Evolutionary conservation across 2,329 filamentous ascomycete genomes (phyloP).

Genomic region (Ascosphaera apis): DNA sequence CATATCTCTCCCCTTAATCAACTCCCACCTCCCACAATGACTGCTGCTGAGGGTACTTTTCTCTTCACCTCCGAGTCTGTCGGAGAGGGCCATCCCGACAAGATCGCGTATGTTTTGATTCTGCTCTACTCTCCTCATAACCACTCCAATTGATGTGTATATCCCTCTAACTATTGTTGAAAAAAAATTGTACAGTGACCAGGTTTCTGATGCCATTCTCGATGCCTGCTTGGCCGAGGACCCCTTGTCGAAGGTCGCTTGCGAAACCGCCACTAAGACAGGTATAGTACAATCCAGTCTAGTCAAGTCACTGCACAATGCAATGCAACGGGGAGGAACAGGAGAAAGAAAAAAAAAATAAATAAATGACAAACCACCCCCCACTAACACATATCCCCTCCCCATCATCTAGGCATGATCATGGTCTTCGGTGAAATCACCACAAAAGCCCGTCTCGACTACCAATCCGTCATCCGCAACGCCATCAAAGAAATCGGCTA

Average conservation of each 20-base stretch:
- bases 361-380: no score
- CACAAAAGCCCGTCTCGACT: slow-evolving; percentile 86
- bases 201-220: slow-evolving; percentile 95
- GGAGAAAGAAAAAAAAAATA: no score
- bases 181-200: slow-evolving; percentile 34
- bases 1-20: no score
- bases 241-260: slow-evolving; percentile 94
- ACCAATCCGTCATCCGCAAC: slow-evolving; percentile 88
- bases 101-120: slow-evolving; percentile 47
- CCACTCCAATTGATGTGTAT: slow-evolving; percentile 7
- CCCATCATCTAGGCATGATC: slow-evolving; percentile 39
- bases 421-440: slow-evolving; percentile 99
- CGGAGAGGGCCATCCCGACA: slow-evolving; percentile 80
- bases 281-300: slow-evolving; percentile 42
- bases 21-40: slow-evolving; percentile 29
- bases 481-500: slow-evolving; percentile 98
- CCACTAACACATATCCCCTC: slow-evolving; percentile 6
- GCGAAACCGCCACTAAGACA: slow-evolving; percentile 98
- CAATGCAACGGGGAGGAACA: no score
- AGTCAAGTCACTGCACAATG: no score
- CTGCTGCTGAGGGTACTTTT: slow-evolving; percentile 37
- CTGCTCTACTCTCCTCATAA: slow-evolving; percentile 4
- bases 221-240: slow-evolving; percentile 91
- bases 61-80: slow-evolving; percentile 82
- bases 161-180: neutral